Percentiles rank a stretch among this genome's conserved stretches.
phyloP scores from a whole-genome alignment of 768 basidiomycete species.

The Auriculariales sp. region DNA sequence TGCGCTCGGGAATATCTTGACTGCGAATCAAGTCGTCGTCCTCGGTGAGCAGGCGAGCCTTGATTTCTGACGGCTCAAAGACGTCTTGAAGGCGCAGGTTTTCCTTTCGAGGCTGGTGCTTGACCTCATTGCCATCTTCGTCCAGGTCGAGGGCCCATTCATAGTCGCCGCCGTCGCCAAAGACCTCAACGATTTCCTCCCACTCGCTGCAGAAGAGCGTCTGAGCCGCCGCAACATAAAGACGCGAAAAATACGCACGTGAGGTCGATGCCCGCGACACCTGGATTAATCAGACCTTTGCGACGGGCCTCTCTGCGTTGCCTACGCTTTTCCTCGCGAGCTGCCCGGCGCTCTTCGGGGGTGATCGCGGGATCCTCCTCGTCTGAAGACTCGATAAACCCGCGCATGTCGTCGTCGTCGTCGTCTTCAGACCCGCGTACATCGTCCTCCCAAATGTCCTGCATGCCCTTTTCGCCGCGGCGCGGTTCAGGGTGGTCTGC shows the following conservation, averaged over 20 bases:
- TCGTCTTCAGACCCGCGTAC: constrained; percentile 32
- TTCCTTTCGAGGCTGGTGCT: constrained; percentile 39
- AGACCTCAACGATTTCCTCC: constrained; percentile 92
- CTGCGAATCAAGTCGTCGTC: constrained; percentile 87
- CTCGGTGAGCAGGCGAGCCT: constrained; percentile 74
- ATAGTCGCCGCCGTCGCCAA: constrained; percentile 93
- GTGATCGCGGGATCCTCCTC: constrained; percentile 45
- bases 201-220: constrained; percentile 48
- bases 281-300: constrained; percentile 50
- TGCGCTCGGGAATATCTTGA: constrained; percentile 86
- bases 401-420: constrained; percentile 64
- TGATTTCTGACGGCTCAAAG: constrained; percentile 95
- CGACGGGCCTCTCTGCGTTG: constrained; percentile 54
- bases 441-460: constrained; percentile 79
- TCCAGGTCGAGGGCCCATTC: constrained; percentile 86
- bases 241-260: constrained; percentile 27
- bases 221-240: constrained; percentile 5
- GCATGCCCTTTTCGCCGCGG: constrained; percentile 40
- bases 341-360: constrained; percentile 62
- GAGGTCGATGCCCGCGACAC: constrained; percentile 67
- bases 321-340: constrained; percentile 44
- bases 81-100: constrained; percentile 78
- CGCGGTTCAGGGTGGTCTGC: constrained; percentile 32
- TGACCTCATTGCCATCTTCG: constrained; percentile 45
- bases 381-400: constrained; percentile 45